Base-by-base conservation (phyloP, 805 yeast species). In the Peterozyma toletana region DNA sequence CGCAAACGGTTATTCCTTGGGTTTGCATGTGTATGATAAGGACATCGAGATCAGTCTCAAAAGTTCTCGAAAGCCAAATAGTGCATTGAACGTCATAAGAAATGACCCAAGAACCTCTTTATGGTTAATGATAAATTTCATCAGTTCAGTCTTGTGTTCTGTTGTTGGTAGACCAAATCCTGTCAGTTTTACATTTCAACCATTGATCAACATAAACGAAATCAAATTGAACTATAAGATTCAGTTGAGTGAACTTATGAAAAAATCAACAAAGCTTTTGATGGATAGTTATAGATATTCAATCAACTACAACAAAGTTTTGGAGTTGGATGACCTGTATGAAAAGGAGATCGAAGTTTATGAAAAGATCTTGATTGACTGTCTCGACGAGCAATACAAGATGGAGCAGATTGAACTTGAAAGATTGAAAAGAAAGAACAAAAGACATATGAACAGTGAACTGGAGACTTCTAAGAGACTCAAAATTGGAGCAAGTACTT, bases 101-200 rank as follows among this genome's bases (percentile, higher is more conserved):
- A 50, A 52, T 13, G 67, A 68, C 41, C 67, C 63, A 16, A 62
- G 73, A 42, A 64, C 71, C 14, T 66, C 75, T 37, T 62, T 73
- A 5, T 75, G 79, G 78, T 70, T 73, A 45, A 74, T 74, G 2
- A 62, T 75, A 43, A 69, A 71, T 48, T 66, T 70, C 46, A 58
- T 71, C 21, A 60, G 70, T n/a, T 72, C 76, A 2, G 73, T 72
- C 33, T 51, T 72, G 15, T 73, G 79, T 51, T 70, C 78, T 0
- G 69, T 73, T 13, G 58, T 74, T 21, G 79, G 80, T 9, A 60
- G 80, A 48, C 80, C 80, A 3, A 75, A 73, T 48, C 80, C 80
- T 1, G 74, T 75, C 9, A 68, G 77, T 1, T 62, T 62, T 48
- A 58, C 56, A 16, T 62, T 59, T 44, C 64, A 60, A 45, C 65